Evolutionary conservation across 2,329 filamentous ascomycete species (phyloP).

Genomic region (Aspergillus viridinutans): DNA sequence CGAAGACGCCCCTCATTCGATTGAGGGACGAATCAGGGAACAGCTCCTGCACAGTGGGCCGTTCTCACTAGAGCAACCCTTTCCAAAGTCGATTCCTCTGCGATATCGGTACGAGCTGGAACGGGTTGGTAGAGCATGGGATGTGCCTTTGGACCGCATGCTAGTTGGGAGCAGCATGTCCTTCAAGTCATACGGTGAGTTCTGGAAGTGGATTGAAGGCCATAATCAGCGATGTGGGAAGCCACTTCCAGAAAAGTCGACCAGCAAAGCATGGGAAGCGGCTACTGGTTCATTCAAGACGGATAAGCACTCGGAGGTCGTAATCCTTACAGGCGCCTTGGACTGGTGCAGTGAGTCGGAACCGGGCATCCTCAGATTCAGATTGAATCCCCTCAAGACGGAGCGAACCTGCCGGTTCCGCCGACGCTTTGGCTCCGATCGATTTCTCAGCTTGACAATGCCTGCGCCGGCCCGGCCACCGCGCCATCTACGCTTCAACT

Average conservation of each 20-base stretch:
- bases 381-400: slow-evolving; percentile 38
- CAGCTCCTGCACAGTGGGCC: slow-evolving; percentile 32
- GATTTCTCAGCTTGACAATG: slow-evolving; percentile 41
- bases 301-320: slow-evolving; percentile 32
- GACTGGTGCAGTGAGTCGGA: slow-evolving; percentile 33
- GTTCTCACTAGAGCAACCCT: slow-evolving; percentile 28
- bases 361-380: slow-evolving; percentile 35
- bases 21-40: slow-evolving; percentile 21
- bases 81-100: slow-evolving; percentile 26
- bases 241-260: slow-evolving; percentile 29
- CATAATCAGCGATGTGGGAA: slow-evolving; percentile 21
- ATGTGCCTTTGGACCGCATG: slow-evolving; percentile 24
- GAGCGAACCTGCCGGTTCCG: slow-evolving; percentile 44
- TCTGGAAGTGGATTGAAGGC: slow-evolving; percentile 30
- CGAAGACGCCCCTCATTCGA: slow-evolving; percentile 10
- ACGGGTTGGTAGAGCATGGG: slow-evolving; percentile 29
- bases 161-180: slow-evolving; percentile 22
- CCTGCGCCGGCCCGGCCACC: slow-evolving; percentile 29
- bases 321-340: slow-evolving; percentile 39
- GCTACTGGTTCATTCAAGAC: slow-evolving; percentile 30
- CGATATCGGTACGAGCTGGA: slow-evolving; percentile 38
- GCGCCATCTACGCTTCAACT: slow-evolving; percentile 17
- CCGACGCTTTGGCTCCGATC: slow-evolving; percentile 44
- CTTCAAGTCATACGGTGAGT: slow-evolving; percentile 25
- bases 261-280: slow-evolving; percentile 30